Evolutionary conservation across 257 asterid species (phyloP), one percentile per base, ranked within the genome.

Genomic region (Gynochthodes officinalis): DNA sequence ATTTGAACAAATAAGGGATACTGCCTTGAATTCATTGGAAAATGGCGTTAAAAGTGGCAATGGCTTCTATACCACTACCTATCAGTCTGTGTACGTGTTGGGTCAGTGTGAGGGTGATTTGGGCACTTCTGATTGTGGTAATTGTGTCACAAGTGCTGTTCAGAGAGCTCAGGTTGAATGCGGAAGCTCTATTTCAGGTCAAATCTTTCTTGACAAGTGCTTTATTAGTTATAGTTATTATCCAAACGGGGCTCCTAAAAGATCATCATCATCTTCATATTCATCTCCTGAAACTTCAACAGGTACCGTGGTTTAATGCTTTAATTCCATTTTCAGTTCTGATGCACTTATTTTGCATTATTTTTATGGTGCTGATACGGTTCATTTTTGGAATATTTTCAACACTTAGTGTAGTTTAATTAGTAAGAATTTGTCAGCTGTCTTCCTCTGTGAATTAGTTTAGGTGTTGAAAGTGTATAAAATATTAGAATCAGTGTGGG

Each of bases 51-150:
- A 77, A 37, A 73, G 86, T 59, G 79, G 79, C 42, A 70, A 81
- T 81, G 99, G 97, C 0, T 94, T 91, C 81, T 94, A 80, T 7
- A 80, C 93, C 32, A 75, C 93, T 5, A 88, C 79, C 67, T 92
- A 80, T 77, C 83, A 86, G 52, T 72, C 89, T 66, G 86, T 91
- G 53, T 87, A 82, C 82, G 99, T 79, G 73, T 57, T 94, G 84
- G 99, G 99, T 40, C 99, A 94, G 71, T 94, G 99, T 73, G 96
- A 94, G 75, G 97, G 96, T 14, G 97, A 91, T 83, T 90, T 94
- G 70, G 95, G 99, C 35, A 64, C 81, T 60, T 55, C 89, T 52
- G 99, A 94, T 79, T 94, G 99, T 77, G 96, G 53, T 73, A 90
- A 85, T 73, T 94, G 99, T 83, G 97, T 91, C 72, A 86, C 89